Conservation (phyloP, 306 rosid genomes). For the Dicorynia guianensis region DNA sequence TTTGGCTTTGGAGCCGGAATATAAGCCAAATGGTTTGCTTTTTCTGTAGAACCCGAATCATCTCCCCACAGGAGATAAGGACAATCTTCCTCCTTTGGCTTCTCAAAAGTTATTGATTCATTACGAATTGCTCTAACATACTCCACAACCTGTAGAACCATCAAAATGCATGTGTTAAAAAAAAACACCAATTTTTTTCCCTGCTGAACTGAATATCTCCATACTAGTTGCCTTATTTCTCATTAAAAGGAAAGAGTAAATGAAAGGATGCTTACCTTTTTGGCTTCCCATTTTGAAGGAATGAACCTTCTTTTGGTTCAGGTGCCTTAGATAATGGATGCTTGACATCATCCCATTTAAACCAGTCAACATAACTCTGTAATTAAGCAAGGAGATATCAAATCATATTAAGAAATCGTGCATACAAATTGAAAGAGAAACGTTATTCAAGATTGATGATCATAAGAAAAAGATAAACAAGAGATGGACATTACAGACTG, state of each 20-base stretch:
- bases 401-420: conserved; percentile 9
- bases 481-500: conserved; percentile 55
- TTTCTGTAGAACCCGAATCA: conserved; percentile 73
- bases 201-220: too few species aligned
- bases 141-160: conserved; percentile 71
- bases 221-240: conserved; percentile 26
- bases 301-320: conserved; percentile 94
- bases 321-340: conserved; percentile 94
- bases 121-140: conserved; percentile 79
- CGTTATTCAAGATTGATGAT: background rate
- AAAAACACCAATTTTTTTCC: background rate
- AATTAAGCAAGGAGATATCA: conserved; percentile 33
- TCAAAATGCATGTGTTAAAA: conserved; percentile 35
- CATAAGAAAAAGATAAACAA: conserved; percentile 20
- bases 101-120: conserved; percentile 74
- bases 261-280: conserved; percentile 56
- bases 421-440: conserved; percentile 17
- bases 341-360: conserved; percentile 83
- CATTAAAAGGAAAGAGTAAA: conserved; percentile 11
- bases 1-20: conserved; percentile 93
- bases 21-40: conserved; percentile 72
- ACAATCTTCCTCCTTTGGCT: conserved; percentile 77
- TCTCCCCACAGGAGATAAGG: conserved; percentile 87
- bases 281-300: conserved; percentile 94
- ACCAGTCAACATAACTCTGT: conserved; percentile 93